Base-by-base conservation (phyloP, 2,329 filamentous ascomycete species). In the Penicillium corylophilum region DNA sequence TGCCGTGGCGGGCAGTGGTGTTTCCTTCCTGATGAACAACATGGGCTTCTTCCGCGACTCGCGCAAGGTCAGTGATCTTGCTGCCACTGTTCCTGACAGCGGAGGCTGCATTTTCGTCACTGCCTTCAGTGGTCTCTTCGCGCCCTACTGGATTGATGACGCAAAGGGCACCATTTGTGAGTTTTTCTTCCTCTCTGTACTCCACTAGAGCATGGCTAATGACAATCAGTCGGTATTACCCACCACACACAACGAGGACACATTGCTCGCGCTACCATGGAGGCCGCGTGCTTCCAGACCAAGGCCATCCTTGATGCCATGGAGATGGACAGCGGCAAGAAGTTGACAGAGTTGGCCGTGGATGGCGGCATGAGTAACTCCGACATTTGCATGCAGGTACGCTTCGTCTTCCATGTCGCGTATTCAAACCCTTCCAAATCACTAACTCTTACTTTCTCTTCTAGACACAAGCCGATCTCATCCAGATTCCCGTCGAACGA, bases 101-200 rank as follows among this genome's bases (percentile, higher is more conserved):
- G 91, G 90, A 44, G 91, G 91, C 9, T 87, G 91, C 47, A 84
- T 93, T 12, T 86, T 96, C 64, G 91, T 96, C 48, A 95, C 91
- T 6, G 91, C 90, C 1, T 96, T 96, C 70, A 91, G 87, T 68
- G 91, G 91, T 41, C 81, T 96, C 2, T 95, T 95, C 69, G 91
- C 91, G 1, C 91, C 91, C 0, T 95, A 96, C 72, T 96, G 91
- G 91, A 92, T 95, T 56, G 90, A 95, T 68, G 89, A 95, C 71
- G 90, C 90, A n/a, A 87, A 91, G 69, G 91, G 91, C 48, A 95
- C 90, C 4, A 84, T 94, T 45, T 92, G 82, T 85, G 76, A 74
- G 79, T 73, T 44, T 16, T 6, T 22, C 9, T 16, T 22, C 26
- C 26, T 28, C 20, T 23, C 20, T 46, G 2, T 23, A 31, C 15